A percentile compares a stretch with the other conserved stretches of the same genome.
These are phyloP conservation scores for Apophysomyces variabilis DNA, from an alignment of 371 early-diverging fungal genomes.

Conservation along the genomic window DNA sequence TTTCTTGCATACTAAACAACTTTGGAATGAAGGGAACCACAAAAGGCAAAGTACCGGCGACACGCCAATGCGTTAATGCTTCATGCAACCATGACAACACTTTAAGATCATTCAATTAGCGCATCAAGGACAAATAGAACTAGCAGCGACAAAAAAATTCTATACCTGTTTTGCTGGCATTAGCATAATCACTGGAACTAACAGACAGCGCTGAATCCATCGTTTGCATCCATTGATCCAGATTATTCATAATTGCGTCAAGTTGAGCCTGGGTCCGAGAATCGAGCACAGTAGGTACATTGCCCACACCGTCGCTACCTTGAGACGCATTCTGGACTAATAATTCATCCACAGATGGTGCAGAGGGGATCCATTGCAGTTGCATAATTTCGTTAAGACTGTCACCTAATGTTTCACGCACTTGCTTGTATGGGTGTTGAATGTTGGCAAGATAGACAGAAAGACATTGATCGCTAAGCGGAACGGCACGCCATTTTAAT, in stretches of 20 bases:
- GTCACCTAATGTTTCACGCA: slow-evolving; percentile 79
- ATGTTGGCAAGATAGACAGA: slow-evolving; percentile 61
- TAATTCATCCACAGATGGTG: slow-evolving; percentile 42
- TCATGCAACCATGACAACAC: slow-evolving; percentile 73
- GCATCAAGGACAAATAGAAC: background rate
- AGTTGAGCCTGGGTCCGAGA: slow-evolving; percentile 36
- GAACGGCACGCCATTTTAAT: slow-evolving; percentile 72
- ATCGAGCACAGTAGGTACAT: slow-evolving; percentile 42
- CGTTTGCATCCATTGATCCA: slow-evolving; percentile 51
- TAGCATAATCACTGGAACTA: slow-evolving; percentile 62
- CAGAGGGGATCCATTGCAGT: slow-evolving; percentile 67
- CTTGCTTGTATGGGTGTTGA: slow-evolving; percentile 87
- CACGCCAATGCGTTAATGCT: slow-evolving; percentile 54
- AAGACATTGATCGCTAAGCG: slow-evolving; percentile 50
- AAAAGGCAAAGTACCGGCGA: slow-evolving; percentile 59
- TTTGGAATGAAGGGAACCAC: slow-evolving; percentile 59
- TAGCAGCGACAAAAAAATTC: background rate
- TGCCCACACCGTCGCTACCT: slow-evolving; percentile 38
- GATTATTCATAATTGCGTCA: slow-evolving; percentile 22
- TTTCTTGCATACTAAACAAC: slow-evolving; percentile 75
- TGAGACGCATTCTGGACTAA: slow-evolving; percentile 33
- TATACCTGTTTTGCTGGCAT: slow-evolving; percentile 76
- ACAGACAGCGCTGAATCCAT: slow-evolving; percentile 35
- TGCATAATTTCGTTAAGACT: slow-evolving; percentile 72
- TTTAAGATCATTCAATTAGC: slow-evolving; percentile 16